Percentiles rank a stretch among this genome's conserved stretches.
These are phyloP conservation scores for Globisporangium cederbergense DNA, from an alignment of 352 stramenopile genomes.

Conservation along the genomic window DNA sequence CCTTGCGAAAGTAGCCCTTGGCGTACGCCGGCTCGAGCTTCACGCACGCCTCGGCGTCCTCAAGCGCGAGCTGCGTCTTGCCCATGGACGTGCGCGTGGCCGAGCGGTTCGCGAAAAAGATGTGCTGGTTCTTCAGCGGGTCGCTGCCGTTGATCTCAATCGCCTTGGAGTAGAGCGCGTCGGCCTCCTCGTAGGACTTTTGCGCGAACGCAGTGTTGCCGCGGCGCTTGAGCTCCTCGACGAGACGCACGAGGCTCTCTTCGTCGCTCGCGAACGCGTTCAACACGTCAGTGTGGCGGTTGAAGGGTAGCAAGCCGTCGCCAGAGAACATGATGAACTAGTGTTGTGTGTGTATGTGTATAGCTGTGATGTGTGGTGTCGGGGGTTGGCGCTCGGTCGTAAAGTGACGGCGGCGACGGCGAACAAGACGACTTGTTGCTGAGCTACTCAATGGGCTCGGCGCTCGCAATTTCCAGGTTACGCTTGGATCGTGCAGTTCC, in stretches of 20 bases:
- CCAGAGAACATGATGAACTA: constrained; percentile 53
- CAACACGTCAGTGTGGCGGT: constrained; percentile 80
- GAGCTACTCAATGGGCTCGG: not conserved
- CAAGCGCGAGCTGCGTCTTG: constrained; percentile 55
- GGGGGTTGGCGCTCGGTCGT: not conserved
- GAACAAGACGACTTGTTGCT: not conserved
- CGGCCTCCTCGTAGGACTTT: constrained; percentile 88
- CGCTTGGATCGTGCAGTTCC: constrained; percentile 1
- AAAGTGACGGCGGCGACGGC: not conserved
- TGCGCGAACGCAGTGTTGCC: constrained; percentile 86
- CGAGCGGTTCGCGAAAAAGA: constrained; percentile 87
- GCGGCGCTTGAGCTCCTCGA: constrained; percentile 86
- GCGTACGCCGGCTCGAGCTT: constrained; percentile 54
- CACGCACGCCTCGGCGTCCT: constrained; percentile 69
- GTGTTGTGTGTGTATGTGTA: not conserved
- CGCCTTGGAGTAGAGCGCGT: constrained; percentile 95
- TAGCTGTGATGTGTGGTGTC: not conserved
- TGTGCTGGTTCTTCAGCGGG: constrained; percentile 65
- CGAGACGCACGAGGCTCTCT: constrained; percentile 55
- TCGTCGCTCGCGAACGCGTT: constrained; percentile 46
- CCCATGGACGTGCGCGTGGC: constrained; percentile 83
- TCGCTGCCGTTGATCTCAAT: constrained; percentile 78
- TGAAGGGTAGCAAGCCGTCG: constrained; percentile 64
- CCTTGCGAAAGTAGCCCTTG: constrained; percentile 85
- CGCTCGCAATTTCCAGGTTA: not conserved